Percentiles rank a stretch among this genome's conserved stretches.
Evolutionary conservation across 208 protist species (phyloP).

Genomic region (Blastocrithidia nonstop): DNA sequence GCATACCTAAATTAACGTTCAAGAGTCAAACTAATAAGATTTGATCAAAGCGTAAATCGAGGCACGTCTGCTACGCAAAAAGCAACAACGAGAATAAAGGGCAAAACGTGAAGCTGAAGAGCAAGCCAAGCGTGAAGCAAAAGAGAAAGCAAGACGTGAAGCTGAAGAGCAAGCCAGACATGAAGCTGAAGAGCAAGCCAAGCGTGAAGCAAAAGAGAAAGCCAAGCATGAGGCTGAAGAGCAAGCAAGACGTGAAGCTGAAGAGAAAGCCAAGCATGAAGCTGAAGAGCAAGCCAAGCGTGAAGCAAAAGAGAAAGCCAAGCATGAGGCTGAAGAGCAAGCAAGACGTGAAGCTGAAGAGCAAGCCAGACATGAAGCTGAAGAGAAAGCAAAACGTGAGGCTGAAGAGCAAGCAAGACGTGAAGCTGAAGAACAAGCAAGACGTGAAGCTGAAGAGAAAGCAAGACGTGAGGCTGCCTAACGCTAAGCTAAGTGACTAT

Average conservation of each 20-base stretch:
- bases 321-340: conserved; percentile 53
- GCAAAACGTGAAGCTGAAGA: conserved; percentile 12
- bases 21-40: no score
- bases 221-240: conserved; percentile 16
- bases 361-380: conserved; percentile 11
- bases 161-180: conserved; percentile 60
- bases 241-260: conserved; percentile 12
- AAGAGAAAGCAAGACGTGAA: conserved; percentile 8
- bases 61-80: conserved; percentile 19
- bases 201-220: conserved; percentile 26
- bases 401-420: conserved; percentile 19
- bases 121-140: conserved; percentile 8
- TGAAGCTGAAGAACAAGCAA: conserved; percentile 17
- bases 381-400: conserved; percentile 16
- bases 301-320: conserved; percentile 36
- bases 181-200: conserved; percentile 30
- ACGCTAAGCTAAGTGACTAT: conserved; percentile 4
- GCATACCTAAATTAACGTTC: no score
- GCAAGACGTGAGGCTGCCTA: conserved; percentile 9
- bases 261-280: conserved; percentile 70
- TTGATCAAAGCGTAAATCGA: conserved; percentile 32
- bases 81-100: conserved; percentile 19
- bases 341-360: conserved; percentile 17
- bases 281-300: conserved; percentile 21
- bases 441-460: conserved; percentile 8